phyloP scores from a whole-genome alignment of 2,329 filamentous ascomycete species.

The Cadophora gregata region DNA sequence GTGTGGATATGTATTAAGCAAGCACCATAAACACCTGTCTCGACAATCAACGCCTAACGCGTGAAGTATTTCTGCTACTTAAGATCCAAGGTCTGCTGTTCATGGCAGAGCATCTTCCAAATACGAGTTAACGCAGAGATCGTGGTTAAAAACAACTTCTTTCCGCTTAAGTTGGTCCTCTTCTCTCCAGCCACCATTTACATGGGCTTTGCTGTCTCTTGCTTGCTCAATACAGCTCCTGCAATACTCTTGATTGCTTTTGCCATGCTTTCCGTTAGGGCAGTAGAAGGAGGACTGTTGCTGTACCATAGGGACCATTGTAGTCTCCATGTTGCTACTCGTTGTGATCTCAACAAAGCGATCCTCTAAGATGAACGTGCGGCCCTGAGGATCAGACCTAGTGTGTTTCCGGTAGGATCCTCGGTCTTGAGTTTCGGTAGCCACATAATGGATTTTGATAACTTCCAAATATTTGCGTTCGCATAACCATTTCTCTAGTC shows the following conservation, averaged over 20 bases:
- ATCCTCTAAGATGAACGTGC: constrained; percentile 1
- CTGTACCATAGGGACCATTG: constrained; percentile 1
- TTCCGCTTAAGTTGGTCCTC: constrained; percentile 5
- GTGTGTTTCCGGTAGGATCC: background rate
- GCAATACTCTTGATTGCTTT: constrained; percentile 9
- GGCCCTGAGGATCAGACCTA: background rate
- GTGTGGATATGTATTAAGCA: no score
- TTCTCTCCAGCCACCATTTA: constrained; percentile 9
- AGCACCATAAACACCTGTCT: no score
- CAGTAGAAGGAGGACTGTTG: background rate
- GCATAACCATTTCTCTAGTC: constrained; percentile 5
- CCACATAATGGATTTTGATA: constrained; percentile 4
- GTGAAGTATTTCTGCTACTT: background rate
- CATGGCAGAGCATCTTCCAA: background rate
- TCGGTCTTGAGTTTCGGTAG: constrained; percentile 31
- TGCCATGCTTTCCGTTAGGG: constrained; percentile 10
- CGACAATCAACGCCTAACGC: background rate
- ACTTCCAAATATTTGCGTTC: constrained; percentile 7
- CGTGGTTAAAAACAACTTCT: constrained; percentile 11
- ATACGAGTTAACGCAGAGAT: constrained; percentile 8
- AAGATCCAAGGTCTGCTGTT: background rate
- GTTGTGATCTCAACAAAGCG: constrained; percentile 6
- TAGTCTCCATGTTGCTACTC: constrained; percentile 1
- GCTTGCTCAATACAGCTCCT: constrained; percentile 7
- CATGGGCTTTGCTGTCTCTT: background rate